Conservation (phyloP, 352 stramenopile genomes). For the Phytophthora nicotianae region DNA sequence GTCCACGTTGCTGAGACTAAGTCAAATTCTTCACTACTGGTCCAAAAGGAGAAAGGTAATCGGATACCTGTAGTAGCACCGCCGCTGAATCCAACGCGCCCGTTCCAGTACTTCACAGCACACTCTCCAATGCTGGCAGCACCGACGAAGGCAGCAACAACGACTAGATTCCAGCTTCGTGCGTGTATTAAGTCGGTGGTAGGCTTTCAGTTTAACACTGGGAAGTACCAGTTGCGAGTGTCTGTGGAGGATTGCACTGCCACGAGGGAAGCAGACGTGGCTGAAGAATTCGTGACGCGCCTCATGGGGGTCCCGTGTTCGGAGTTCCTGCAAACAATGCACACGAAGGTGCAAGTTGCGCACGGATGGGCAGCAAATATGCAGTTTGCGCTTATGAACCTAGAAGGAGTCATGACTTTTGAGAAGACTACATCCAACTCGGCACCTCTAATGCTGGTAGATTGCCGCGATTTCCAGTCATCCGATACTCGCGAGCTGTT, state of each 20-base stretch:
- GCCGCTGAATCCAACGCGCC: slow-evolving; percentile 24
- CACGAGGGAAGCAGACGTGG: slow-evolving; percentile 53
- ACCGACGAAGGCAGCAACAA: slow-evolving; percentile 4
- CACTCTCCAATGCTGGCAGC: slow-evolving; percentile 23
- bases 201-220: slow-evolving; percentile 81
- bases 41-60: slow-evolving; percentile 10
- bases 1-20: slow-evolving; percentile 3
- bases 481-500: slow-evolving; percentile 51
- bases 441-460: slow-evolving; percentile 52
- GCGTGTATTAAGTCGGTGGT: slow-evolving; percentile 84
- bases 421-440: slow-evolving; percentile 27
- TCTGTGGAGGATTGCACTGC: slow-evolving; percentile 81
- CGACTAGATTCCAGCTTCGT: slow-evolving; percentile 54
- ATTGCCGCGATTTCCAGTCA: slow-evolving; percentile 50
- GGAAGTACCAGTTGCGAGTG: slow-evolving; percentile 71
- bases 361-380: slow-evolving; percentile 73
- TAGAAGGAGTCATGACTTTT: slow-evolving; percentile 81
- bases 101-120: slow-evolving; percentile 67
- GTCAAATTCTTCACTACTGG: slow-evolving; percentile 25
- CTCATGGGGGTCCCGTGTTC: slow-evolving; percentile 80
- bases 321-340: slow-evolving; percentile 75
- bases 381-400: slow-evolving; percentile 82
- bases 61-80: neutral
- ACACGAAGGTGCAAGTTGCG: slow-evolving; percentile 55
- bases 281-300: slow-evolving; percentile 58